These are phyloP conservation scores for Pseudogymnoascus destructans DNA, from an alignment of 2,329 filamentous ascomycete species.

Conservation along the genomic window DNA sequence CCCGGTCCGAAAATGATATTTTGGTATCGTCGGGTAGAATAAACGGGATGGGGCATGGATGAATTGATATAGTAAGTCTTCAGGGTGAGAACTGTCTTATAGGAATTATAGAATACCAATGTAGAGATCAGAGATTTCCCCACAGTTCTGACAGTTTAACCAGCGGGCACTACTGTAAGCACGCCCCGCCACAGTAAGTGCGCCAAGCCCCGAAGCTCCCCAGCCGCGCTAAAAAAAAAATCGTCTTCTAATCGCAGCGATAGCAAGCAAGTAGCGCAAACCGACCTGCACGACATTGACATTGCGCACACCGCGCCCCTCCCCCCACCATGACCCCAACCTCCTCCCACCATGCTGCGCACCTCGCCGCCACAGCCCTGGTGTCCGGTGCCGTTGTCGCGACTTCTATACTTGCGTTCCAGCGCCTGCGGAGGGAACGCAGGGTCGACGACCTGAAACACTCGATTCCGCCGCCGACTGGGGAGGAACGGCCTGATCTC, in stretches of 20 bases:
- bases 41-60: slow-evolving; percentile 1
- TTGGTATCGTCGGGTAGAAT: not conserved
- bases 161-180: not conserved
- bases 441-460: slow-evolving; percentile 44
- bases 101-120: not conserved
- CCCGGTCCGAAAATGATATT: not conserved
- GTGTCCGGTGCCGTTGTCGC: slow-evolving; percentile 48
- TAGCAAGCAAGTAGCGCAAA: not conserved
- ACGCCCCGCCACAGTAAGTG: not conserved
- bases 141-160: not conserved
- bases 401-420: slow-evolving; percentile 47
- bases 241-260: not conserved
- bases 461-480: slow-evolving; percentile 38
- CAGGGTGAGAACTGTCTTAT: not conserved
- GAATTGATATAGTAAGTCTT: not conserved
- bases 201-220: not conserved
- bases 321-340: not conserved
- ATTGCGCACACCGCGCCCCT: not conserved
- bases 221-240: slow-evolving; percentile 2
- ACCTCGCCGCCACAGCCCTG: slow-evolving; percentile 59
- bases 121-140: not conserved
- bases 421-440: slow-evolving; percentile 42
- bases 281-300: not conserved
- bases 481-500: slow-evolving; percentile 26
- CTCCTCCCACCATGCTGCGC: slow-evolving; percentile 24